phyloP scores from a whole-genome alignment of 345 rosid species.

The Brassica rapa region DNA sequence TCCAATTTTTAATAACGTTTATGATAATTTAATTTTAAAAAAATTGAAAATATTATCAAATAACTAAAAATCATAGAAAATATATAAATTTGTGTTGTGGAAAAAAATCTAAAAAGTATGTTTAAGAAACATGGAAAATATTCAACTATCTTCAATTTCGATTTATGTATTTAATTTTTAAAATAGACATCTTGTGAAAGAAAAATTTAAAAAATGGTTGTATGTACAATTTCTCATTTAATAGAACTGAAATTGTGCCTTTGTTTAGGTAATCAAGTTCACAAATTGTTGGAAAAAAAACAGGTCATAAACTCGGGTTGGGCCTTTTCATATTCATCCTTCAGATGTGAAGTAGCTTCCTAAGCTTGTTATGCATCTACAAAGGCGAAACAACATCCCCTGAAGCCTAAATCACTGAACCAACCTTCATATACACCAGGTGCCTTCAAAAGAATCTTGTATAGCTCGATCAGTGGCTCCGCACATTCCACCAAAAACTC shows the following conservation, averaged over 20 bases:
- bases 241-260: neutral
- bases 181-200: too few relatives aligned
- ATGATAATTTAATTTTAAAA: too few relatives aligned
- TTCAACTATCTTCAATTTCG: neutral
- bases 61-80: too few relatives aligned
- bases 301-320: constrained; percentile 58
- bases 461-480: constrained; percentile 74
- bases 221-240: too few relatives aligned
- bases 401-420: constrained; percentile 87
- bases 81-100: too few relatives aligned
- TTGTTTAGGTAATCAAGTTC: neutral
- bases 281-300: neutral
- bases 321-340: constrained; percentile 54
- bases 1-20: too few relatives aligned
- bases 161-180: too few relatives aligned
- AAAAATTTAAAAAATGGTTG: too few relatives aligned
- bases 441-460: constrained; percentile 63
- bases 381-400: constrained; percentile 86
- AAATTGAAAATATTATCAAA: too few relatives aligned
- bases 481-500: constrained; percentile 52
- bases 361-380: constrained; percentile 51
- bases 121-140: too few relatives aligned
- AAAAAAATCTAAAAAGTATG: too few relatives aligned
- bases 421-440: constrained; percentile 82
- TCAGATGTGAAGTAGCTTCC: constrained; percentile 65